phyloP scores from a whole-genome alignment of 768 basidiomycete genomes.

The Leucogyrophana mollusca region DNA sequence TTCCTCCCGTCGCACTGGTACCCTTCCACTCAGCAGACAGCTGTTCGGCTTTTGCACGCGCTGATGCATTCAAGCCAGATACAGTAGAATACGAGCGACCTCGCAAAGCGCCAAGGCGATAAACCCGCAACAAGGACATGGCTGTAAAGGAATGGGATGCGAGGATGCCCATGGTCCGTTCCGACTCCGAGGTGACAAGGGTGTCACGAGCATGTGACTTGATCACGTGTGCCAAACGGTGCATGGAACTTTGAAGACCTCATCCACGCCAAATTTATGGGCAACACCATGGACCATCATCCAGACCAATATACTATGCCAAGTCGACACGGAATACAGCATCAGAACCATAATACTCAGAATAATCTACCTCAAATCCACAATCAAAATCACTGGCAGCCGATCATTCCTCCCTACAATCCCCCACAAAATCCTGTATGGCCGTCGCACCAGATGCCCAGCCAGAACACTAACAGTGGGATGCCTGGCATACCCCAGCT shows the following conservation, averaged over 20 bases:
- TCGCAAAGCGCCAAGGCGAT: constrained; percentile 12
- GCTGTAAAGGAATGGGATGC: constrained; percentile 1
- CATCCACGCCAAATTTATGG: constrained; percentile 10
- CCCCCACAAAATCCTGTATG: constrained; percentile 18
- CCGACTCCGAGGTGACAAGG: not conserved
- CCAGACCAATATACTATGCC: constrained; percentile 13
- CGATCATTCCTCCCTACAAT: constrained; percentile 29
- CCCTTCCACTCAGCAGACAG: constrained; percentile 82
- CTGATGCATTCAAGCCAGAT: constrained; percentile 51
- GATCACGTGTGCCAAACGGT: not conserved
- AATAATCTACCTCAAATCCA: constrained; percentile 28
- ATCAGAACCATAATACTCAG: constrained; percentile 18
- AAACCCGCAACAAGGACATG: constrained; percentile 22
- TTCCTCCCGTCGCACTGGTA: constrained; percentile 80
- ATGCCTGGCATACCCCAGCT: constrained; percentile 29
- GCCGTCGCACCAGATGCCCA: constrained; percentile 34
- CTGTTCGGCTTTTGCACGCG: constrained; percentile 62
- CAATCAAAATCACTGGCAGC: constrained; percentile 11
- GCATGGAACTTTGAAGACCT: not conserved
- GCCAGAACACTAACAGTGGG: constrained; percentile 33
- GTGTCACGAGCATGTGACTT: constrained; percentile 13
- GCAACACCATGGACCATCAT: not conserved
- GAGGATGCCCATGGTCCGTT: not conserved
- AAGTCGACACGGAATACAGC: constrained; percentile 15
- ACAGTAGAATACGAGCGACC: constrained; percentile 45